A percentile compares a stretch with the other conserved stretches of the same genome.
These are phyloP conservation scores for Pichia sp. DNA, from an alignment of 1,139 yeast genomes.

Conservation along the genomic window DNA sequence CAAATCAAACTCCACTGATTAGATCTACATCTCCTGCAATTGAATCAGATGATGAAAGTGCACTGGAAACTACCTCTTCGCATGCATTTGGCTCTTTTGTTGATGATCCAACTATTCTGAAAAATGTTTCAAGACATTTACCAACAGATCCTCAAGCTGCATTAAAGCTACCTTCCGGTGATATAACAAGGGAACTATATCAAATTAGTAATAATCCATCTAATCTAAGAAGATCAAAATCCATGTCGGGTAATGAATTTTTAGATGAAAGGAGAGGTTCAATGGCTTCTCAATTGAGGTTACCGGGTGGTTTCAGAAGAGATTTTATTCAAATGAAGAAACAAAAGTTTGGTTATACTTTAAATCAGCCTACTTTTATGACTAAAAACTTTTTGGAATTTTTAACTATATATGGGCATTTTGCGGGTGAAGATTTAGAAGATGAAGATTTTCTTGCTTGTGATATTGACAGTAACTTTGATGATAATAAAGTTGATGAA, in stretches of 20 bases:
- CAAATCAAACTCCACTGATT: neutral
- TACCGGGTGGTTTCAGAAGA: conserved; percentile 77
- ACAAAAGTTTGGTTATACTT: conserved; percentile 28
- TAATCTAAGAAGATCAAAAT: conserved; percentile 25
- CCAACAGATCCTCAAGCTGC: conserved; percentile 32
- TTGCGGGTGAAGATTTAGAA: conserved; percentile 75
- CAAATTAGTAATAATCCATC: conserved; percentile 12
- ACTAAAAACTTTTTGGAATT: conserved; percentile 70
- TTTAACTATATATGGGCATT: conserved; percentile 70
- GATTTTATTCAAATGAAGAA: conserved; percentile 44
- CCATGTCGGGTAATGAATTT: conserved; percentile 24
- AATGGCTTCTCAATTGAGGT: conserved; percentile 59
- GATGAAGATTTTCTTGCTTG: conserved; percentile 58
- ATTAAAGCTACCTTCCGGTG: conserved; percentile 59
- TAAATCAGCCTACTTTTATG: conserved; percentile 38
- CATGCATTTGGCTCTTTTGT: conserved; percentile 21
- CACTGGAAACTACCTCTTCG: conserved; percentile 2
- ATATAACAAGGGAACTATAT: conserved; percentile 58
- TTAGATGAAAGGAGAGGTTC: conserved; percentile 46
- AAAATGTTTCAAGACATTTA: conserved; percentile 25
- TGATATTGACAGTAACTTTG: conserved; percentile 35
- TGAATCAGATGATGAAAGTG: conserved; percentile 16
- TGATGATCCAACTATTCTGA: conserved; percentile 25
- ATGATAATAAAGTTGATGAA: conserved; percentile 35
- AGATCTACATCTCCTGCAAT: conserved; percentile 14